Evolutionary conservation across 2,329 filamentous ascomycete genomes (phyloP).

Genomic region (Pseudogymnoascus sp.): DNA sequence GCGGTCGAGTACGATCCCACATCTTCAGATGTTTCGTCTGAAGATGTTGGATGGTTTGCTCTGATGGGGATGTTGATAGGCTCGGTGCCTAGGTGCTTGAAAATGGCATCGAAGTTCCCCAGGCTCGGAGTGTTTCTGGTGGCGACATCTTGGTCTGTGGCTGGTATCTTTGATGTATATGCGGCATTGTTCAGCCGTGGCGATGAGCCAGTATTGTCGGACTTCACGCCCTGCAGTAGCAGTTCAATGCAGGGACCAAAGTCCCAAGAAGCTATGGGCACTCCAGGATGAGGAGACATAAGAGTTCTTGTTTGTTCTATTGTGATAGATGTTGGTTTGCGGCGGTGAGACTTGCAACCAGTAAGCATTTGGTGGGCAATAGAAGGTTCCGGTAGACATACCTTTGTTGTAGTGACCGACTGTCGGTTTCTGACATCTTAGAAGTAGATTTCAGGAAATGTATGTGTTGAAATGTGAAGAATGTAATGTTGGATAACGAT

Average conservation of each 20-base stretch:
- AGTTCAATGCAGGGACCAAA: slow-evolving; percentile 2
- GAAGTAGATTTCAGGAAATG: neutral
- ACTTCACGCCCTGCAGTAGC: neutral
- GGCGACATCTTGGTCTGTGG: neutral
- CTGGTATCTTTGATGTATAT: neutral
- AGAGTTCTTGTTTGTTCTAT: slow-evolving; percentile 4
- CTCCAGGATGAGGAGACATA: slow-evolving; percentile 6
- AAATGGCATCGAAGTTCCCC: slow-evolving; percentile 6
- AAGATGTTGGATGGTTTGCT: neutral
- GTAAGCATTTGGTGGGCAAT: neutral
- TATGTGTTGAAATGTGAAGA: slow-evolving; percentile 8
- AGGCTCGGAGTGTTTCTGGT: neutral
- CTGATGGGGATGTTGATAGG: neutral
- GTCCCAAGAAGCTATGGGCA: neutral
- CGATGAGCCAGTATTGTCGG: neutral
- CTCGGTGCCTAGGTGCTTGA: neutral
- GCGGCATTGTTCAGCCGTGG: neutral
- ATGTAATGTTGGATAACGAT: neutral
- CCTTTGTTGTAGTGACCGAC: slow-evolving; percentile 4
- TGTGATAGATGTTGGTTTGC: neutral
- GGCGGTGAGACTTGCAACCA: neutral
- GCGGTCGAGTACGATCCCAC: slow-evolving; percentile 2
- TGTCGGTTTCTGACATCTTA: neutral
- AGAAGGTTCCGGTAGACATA: neutral
- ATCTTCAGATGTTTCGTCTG: slow-evolving; percentile 2